phyloP scores from a whole-genome alignment of 2,329 filamentous ascomycete genomes.

The Ophiostoma sp. region DNA sequence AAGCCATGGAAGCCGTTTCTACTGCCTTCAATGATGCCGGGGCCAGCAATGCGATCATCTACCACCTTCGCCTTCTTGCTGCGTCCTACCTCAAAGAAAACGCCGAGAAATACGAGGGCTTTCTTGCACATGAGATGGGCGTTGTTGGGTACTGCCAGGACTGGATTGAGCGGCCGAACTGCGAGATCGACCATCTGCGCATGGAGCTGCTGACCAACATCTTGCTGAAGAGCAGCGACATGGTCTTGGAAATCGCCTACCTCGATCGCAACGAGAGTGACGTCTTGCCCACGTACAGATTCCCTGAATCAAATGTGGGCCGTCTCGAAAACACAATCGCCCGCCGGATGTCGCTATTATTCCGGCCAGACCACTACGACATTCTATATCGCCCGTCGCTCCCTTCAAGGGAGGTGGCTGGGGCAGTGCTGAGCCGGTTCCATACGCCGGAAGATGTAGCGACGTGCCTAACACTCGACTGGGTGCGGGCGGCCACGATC shows the following conservation, averaged over 20 bases:
- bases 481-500: neutral
- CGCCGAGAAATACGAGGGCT: constrained; percentile 62
- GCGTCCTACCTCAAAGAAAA: constrained; percentile 78
- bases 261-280: constrained; percentile 77
- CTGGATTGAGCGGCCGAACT: constrained; percentile 66
- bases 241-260: constrained; percentile 83
- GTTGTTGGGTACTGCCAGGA: constrained; percentile 64
- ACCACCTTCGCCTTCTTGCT: constrained; percentile 76
- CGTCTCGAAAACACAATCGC: constrained; percentile 42
- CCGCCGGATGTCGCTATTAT: constrained; percentile 54
- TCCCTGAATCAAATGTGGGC: constrained; percentile 50
- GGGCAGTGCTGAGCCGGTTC: constrained; percentile 13
- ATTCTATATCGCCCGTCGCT: constrained; percentile 60
- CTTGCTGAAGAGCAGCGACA: constrained; percentile 69
- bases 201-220: constrained; percentile 71
- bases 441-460: constrained; percentile 7
- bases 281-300: constrained; percentile 66
- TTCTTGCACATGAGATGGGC: constrained; percentile 54
- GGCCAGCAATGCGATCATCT: constrained; percentile 70
- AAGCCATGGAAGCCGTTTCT: constrained; percentile 50
- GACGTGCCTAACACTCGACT: neutral
- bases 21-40: constrained; percentile 68
- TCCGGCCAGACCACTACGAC: constrained; percentile 83
- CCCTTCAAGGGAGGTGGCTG: constrained; percentile 14
- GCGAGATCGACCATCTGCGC: constrained; percentile 88